Evolutionary conservation across 768 basidiomycete species (phyloP).

Genomic region (Tephrocybe sp.): DNA sequence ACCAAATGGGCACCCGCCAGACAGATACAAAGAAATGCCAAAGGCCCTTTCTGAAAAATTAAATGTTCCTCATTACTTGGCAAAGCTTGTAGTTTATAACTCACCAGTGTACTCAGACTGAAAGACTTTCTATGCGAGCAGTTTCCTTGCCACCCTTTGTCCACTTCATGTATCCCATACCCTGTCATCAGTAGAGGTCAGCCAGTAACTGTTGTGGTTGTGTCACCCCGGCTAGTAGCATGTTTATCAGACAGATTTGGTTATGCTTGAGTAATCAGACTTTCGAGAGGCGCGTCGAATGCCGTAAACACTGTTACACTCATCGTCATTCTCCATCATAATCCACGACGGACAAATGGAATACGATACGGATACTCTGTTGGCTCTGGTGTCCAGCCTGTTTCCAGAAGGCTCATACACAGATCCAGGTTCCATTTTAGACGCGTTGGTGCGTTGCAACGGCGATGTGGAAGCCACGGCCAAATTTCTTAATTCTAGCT

Average conservation of each 20-base stretch:
- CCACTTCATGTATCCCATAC: background rate
- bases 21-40: background rate
- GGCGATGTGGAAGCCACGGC: slow-evolving; percentile 59
- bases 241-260: background rate
- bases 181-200: background rate
- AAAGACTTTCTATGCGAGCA: background rate
- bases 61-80: background rate
- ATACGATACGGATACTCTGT: slow-evolving; percentile 62
- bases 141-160: background rate
- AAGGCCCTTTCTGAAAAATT: background rate
- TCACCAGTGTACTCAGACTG: background rate
- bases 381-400: slow-evolving; percentile 66
- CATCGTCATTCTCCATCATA: background rate
- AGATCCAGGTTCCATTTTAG: slow-evolving; percentile 45
- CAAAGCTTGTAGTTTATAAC: background rate
- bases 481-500: slow-evolving; percentile 29
- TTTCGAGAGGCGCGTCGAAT: too few relatives aligned
- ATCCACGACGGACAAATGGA: too few relatives aligned
- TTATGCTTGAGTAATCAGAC: too few relatives aligned
- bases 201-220: background rate
- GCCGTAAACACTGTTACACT: too few relatives aligned
- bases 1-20: background rate
- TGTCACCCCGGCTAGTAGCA: background rate
- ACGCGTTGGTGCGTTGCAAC: slow-evolving; percentile 52
- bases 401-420: slow-evolving; percentile 30